Evolutionary conservation across 2,329 filamentous ascomycete species (phyloP), one percentile per base, ranked within the genome.

Genomic region (Trichoderma atrobrunneum): DNA sequence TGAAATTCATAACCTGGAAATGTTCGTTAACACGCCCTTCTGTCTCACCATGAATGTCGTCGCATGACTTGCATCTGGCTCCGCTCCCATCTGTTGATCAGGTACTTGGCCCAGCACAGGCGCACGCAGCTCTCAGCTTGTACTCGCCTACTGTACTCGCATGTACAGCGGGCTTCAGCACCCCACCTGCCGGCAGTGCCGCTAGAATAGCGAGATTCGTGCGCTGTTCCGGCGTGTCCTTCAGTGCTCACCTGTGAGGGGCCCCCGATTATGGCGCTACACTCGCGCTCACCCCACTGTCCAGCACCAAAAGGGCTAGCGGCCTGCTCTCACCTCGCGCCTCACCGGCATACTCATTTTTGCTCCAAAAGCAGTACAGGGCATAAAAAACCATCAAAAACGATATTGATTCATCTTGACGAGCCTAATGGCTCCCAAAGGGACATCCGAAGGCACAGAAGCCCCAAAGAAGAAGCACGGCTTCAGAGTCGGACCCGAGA

Each of bases 401-500:
- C 28, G 43, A 54, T 24, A 60, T 30, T 57, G 28, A 51, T 16
- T 51, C 56, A 26, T 30, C 67, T 48, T 36, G 28, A 57, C 54
- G 16, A 26, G 63, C 18, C 71, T 72, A 57, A 82, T 82, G 81
- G 78, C 78, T 54, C 76, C 79, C 16, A 81, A 81, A 76, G 76
- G 76, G n/a, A 72, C 76, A n/a, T 73, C 74, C 14, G 77, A 80
- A 54, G 74, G 78, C n/a, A 70, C 74, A 54, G 82, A 80, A 8
- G 79, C 81, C 18, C 89, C 89, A 78, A 89, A 87, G 79, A 82
- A 82, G 72, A 85, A 84, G 75, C 91, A 92, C 76, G 94, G 93
- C 65, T 98, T 98, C 84, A 88, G 88, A 54, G 92, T 98, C 71
- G 95, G 95, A 0, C 95, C 95, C 34, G 92, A 92, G 48, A 97